Percentiles rank a stretch among this genome's conserved stretches.
These are phyloP conservation scores for Miscanthus sacchariflorus DNA, from an alignment of 202 grass and related monocot species.

Conservation along the genomic window DNA sequence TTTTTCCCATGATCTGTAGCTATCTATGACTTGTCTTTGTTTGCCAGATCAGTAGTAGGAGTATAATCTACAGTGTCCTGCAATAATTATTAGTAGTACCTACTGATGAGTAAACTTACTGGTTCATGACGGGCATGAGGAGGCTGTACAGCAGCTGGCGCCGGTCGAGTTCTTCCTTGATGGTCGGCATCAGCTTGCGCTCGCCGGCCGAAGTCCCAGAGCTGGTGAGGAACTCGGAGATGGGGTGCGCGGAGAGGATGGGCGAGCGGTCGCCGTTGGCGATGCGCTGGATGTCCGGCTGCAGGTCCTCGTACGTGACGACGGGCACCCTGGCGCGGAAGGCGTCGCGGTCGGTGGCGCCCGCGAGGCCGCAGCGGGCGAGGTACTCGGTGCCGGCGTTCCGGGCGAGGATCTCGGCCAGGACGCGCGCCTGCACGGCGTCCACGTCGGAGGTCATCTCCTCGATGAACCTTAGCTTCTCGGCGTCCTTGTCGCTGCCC, in stretches of 20 bases:
- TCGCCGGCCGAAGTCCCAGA: constrained; percentile 85
- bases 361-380: constrained; percentile 54
- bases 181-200: constrained; percentile 87
- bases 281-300: constrained; percentile 82
- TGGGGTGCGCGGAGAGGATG: constrained; percentile 75
- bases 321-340: constrained; percentile 72
- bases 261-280: constrained; percentile 86
- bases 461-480: constrained; percentile 84
- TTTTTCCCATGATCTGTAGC: no score
- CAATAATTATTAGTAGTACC: background rate
- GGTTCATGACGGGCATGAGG: constrained; percentile 87
- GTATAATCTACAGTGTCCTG: background rate
- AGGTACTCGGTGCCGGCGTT: constrained; percentile 87
- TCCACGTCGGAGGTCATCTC: constrained; percentile 68
- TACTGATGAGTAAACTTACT: constrained; percentile 40
- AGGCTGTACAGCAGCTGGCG: constrained; percentile 90
- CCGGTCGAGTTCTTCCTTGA: constrained; percentile 81
- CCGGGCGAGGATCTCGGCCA: constrained; percentile 68
- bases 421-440: constrained; percentile 63
- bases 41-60: no score
- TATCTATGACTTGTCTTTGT: no score
- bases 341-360: constrained; percentile 54
- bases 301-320: constrained; percentile 80
- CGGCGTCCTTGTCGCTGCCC: constrained; percentile 58
- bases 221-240: constrained; percentile 92